These are phyloP conservation scores for Collybia sp. DNA, from an alignment of 768 basidiomycete species.

Conservation along the genomic window DNA sequence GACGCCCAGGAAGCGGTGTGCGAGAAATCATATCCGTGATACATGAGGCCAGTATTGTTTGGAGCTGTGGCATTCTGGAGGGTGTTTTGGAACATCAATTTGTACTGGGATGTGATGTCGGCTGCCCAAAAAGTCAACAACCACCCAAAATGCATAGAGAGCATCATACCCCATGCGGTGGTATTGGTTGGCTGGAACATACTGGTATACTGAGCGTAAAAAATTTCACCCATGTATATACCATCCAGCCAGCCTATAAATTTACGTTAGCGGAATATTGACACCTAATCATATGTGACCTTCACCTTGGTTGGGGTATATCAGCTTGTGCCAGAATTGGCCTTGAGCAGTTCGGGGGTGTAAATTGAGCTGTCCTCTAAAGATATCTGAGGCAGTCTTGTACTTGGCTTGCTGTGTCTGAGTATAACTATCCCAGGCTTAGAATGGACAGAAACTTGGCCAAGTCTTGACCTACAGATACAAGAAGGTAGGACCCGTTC, in stretches of 20 bases:
- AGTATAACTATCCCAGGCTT: conserved; percentile 21
- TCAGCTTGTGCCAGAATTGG: conserved; percentile 28
- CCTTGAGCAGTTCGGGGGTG: conserved; percentile 29
- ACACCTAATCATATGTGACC: neutral
- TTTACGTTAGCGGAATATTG: neutral
- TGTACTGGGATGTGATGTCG: conserved; percentile 37
- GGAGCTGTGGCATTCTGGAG: conserved; percentile 30
- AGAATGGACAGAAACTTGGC: neutral
- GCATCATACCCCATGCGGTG: conserved; percentile 29
- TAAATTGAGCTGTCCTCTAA: conserved; percentile 21
- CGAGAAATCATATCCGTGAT: conserved; percentile 46
- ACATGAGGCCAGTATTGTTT: conserved; percentile 37
- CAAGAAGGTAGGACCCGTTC: conserved; percentile 34
- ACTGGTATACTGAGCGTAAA: conserved; percentile 26
- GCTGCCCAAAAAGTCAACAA: conserved; percentile 11
- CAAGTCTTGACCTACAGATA: conserved; percentile 24
- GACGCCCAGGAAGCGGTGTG: conserved; percentile 39
- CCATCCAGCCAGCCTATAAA: conserved; percentile 27
- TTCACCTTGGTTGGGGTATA: conserved; percentile 26
- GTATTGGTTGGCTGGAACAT: conserved; percentile 21
- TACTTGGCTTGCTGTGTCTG: conserved; percentile 31
- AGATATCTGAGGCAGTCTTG: conserved; percentile 33
- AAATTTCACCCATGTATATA: conserved; percentile 30
- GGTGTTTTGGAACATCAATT: conserved; percentile 39
- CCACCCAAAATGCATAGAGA: conserved; percentile 2